Base-by-base conservation (phyloP, 2,329 filamentous ascomycete genomes). In the Trichoderma endophyticum region DNA sequence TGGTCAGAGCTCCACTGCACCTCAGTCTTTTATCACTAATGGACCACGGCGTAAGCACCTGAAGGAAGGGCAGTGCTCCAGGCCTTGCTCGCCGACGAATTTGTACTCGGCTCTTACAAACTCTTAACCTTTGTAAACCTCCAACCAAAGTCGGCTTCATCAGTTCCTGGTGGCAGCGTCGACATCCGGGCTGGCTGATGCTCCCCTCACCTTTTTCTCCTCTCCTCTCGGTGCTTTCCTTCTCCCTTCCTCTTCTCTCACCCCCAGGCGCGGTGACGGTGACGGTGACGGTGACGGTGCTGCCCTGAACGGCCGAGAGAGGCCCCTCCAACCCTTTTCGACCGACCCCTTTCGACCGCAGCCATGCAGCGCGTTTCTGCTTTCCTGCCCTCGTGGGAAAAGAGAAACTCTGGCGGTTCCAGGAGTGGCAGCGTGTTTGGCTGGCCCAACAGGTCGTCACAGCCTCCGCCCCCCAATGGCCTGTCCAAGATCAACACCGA, bases 351-450 rank as follows among this genome's bases (percentile, higher is more conserved):
- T 69, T 51, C 66, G 66, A 69, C 32, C 30, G 26, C 77, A 77
- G 77, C 74, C 74, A 84, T 84, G 82, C 82, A 84, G 81, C 81
- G 82, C 76, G 82, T 84, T 73, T 84, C 82, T 73, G 77, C 80
- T 72, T 82, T 84, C 73, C 80, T 84, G 72, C 82, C 82, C 73
- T 82, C 82, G n/a, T 84, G 82, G 82, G 82, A 84, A 73, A 84
- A 80, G 78, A 83, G 83, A 76, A 80, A 79, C 63, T 82, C 80
- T 68, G 78, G 75, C 76, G 79, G 75, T 7, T 60, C 56, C 66
- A 78, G 75, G 72, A 77, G 75, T 60, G 70, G 75, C 62, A 74
- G 78, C 73, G 78, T 86, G 36, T 85, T 85, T 72, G 81, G 82
- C 64, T 85, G 84, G 84, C 81, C 83, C 75, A 82, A 80, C 80